These are phyloP conservation scores for Ophiostoma sp. DNA, from an alignment of 2,329 filamentous ascomycete genomes.

Conservation along the genomic window DNA sequence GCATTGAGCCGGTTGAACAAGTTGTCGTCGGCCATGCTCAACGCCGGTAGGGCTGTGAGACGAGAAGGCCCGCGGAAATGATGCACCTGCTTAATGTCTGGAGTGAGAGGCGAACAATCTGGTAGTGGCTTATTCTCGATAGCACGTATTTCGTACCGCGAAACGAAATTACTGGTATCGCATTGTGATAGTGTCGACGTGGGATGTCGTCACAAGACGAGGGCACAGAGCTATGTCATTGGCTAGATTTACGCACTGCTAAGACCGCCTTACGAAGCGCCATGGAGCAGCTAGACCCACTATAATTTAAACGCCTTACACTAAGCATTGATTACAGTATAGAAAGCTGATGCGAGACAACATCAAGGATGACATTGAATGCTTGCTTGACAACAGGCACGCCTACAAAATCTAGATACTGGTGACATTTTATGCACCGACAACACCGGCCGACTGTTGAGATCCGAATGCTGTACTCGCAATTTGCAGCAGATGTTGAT, in stretches of 20 bases:
- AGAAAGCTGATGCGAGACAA: background rate
- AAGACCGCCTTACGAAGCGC: background rate
- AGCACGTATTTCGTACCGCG: background rate
- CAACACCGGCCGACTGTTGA: no score
- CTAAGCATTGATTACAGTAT: background rate
- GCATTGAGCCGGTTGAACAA: constrained; percentile 53
- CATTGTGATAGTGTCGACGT: background rate
- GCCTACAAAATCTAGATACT: background rate
- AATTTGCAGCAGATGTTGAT: no score
- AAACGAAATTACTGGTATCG: background rate
- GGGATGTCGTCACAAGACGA: constrained; percentile 8
- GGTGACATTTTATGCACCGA: no score
- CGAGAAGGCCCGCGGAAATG: no score
- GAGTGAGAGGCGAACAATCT: background rate
- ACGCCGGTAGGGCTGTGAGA: background rate
- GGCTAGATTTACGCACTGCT: background rate
- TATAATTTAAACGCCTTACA: background rate
- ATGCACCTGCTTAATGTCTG: background rate
- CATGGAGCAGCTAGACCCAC: background rate
- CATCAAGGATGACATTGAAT: background rate
- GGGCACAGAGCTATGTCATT: background rate
- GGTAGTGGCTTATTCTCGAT: background rate
- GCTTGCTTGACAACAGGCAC: background rate
- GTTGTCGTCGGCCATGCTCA: constrained; percentile 28
- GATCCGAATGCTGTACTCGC: no score